phyloP scores from a whole-genome alignment of 2,329 filamentous ascomycete genomes.

The Cryphonectria naterciae region DNA sequence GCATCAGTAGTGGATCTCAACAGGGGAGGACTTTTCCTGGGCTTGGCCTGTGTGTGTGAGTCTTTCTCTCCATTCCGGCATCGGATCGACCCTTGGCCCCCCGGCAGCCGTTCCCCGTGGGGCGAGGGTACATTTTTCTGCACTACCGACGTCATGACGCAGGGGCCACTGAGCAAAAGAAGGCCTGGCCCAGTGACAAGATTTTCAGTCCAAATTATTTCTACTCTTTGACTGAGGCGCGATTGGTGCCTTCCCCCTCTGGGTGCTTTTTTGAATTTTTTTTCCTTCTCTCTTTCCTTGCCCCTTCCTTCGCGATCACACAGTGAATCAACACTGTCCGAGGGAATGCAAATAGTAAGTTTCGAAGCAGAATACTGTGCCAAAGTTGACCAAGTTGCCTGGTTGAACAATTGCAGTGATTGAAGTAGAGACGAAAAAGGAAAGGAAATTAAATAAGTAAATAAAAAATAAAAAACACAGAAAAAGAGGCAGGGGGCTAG shows the following conservation, averaged over 20 bases:
- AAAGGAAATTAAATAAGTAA: no score
- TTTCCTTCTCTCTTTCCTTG: not conserved
- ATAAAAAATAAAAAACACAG: no score
- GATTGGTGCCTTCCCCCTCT: not conserved
- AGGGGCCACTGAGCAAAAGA: not conserved
- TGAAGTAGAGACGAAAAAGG: not conserved
- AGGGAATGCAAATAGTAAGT: not conserved
- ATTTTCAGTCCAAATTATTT: slow-evolving; percentile 13
- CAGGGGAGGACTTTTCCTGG: not conserved
- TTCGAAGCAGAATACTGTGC: not conserved
- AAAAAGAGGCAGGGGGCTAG: no score
- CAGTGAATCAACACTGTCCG: no score
- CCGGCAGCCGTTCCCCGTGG: slow-evolving; percentile 24
- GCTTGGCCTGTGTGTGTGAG: not conserved
- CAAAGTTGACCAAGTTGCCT: no score
- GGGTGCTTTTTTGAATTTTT: not conserved
- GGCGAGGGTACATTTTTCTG: slow-evolving; percentile 6
- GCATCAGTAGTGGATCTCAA: not conserved
- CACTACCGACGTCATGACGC: slow-evolving; percentile 18
- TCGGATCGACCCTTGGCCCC: slow-evolving; percentile 1
- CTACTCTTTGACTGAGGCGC: not conserved
- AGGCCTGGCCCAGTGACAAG: slow-evolving; percentile 7
- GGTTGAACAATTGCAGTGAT: not conserved
- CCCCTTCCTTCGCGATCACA: not conserved
- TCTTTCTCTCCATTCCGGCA: slow-evolving; percentile 1